These are phyloP conservation scores for Cenchrus americanus DNA, from an alignment of 176 grass and related monocot genomes.

Conservation along the genomic window DNA sequence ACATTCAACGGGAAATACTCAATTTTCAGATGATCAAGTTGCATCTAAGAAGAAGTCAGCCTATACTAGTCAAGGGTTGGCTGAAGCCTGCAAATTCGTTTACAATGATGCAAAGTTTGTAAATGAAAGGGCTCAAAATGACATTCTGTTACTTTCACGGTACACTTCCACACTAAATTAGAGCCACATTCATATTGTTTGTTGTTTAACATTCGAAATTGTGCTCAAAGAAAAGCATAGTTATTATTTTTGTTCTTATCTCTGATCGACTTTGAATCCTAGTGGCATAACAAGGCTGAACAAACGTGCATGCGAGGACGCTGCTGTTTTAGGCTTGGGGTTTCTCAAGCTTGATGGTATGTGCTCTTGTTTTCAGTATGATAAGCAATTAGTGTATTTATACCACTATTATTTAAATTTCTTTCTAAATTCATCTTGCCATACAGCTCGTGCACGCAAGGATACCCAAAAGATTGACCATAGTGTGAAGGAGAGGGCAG, in stretches of 20 bases:
- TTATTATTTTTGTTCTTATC: conserved; percentile 26
- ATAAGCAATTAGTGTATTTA: conserved; percentile 10
- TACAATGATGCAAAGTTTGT: conserved; percentile 99
- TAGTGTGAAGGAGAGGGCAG: conserved; percentile 82
- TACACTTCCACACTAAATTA: conserved; percentile 33
- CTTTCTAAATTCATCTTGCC: conserved; percentile 41
- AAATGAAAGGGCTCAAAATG: conserved; percentile 92
- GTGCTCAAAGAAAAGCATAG: not conserved
- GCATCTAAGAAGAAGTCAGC: conserved; percentile 31
- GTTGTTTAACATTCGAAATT: not conserved
- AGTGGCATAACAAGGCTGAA: conserved; percentile 96
- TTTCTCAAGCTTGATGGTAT: conserved; percentile 97
- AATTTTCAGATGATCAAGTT: conserved; percentile 49
- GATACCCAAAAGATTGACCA: conserved; percentile 85
- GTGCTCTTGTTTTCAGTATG: conserved; percentile 14
- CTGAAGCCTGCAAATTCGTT: conserved; percentile 85
- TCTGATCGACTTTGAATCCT: conserved; percentile 29
- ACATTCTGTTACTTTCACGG: conserved; percentile 93
- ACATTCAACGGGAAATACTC: conserved; percentile 40
- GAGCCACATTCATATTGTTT: conserved; percentile 1
- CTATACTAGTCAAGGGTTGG: conserved; percentile 62
- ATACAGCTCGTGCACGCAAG: conserved; percentile 84
- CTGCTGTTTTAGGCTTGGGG: conserved; percentile 77
- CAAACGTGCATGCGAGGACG: conserved; percentile 87
- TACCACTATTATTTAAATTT: not conserved